These are phyloP conservation scores for Blumeriella jaapii DNA, from an alignment of 2,329 filamentous ascomycete species.

Conservation along the genomic window DNA sequence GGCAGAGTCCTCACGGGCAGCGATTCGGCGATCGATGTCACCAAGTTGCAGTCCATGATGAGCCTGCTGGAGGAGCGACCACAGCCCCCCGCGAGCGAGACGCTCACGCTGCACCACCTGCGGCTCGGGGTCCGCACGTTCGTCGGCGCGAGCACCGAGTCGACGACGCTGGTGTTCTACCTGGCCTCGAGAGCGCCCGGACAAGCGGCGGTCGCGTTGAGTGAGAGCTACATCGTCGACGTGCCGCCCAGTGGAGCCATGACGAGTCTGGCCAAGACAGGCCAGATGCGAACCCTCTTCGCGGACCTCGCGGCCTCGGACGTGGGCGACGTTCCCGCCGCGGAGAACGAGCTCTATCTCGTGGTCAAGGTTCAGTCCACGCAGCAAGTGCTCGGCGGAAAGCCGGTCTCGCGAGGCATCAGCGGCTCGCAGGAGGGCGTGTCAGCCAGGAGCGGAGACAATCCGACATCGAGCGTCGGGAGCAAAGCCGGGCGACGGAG, in stretches of 20 bases:
- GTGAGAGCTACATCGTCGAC: constrained; percentile 73
- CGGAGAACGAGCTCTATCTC: constrained; percentile 66
- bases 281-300: constrained; percentile 74
- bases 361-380: constrained; percentile 58
- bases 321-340: constrained; percentile 47
- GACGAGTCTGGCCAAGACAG: constrained; percentile 49
- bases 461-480: constrained; percentile 38
- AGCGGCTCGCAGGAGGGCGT: constrained; percentile 19
- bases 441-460: constrained; percentile 13
- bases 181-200: constrained; percentile 62
- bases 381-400: constrained; percentile 20
- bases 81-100: constrained; percentile 51
- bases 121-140: constrained; percentile 78
- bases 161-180: constrained; percentile 65
- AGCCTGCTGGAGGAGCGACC: constrained; percentile 82
- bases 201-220: constrained; percentile 54
- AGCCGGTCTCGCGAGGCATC: constrained; percentile 21
- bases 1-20: constrained; percentile 83
- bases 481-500: constrained; percentile 48
- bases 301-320: constrained; percentile 55
- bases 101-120: constrained; percentile 66
- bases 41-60: constrained; percentile 90
- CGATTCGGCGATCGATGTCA: constrained; percentile 85
- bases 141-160: constrained; percentile 62
- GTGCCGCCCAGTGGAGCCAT: constrained; percentile 65